phyloP scores from a whole-genome alignment of 768 basidiomycete genomes.

The Botryobasidium botryosum region DNA sequence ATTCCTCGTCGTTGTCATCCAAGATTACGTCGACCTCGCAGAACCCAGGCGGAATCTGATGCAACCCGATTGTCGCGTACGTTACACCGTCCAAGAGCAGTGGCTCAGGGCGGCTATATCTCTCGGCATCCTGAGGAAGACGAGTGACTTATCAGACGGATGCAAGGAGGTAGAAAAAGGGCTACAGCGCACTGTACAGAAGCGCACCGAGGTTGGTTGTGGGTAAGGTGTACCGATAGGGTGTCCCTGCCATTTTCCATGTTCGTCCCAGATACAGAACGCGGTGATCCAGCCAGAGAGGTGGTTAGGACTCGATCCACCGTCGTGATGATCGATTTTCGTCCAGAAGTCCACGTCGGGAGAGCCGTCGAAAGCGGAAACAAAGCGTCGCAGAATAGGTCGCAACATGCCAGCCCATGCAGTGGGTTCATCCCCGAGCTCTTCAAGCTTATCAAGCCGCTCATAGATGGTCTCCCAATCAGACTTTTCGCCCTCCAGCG shows the following conservation, averaged over 20 bases:
- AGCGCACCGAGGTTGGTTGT: too few species aligned
- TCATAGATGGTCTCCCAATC: conserved; percentile 26
- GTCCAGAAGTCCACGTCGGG: conserved; percentile 15
- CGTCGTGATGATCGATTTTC: conserved; percentile 1
- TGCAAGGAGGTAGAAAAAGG: too few species aligned
- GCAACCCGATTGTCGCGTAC: background rate
- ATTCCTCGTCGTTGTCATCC: conserved; percentile 4
- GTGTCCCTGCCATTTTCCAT: conserved; percentile 9
- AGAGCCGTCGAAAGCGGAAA: conserved; percentile 17
- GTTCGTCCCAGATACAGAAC: conserved; percentile 9
- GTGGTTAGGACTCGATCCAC: conserved; percentile 2
- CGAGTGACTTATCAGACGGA: too few species aligned
- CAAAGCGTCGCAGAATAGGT: conserved; percentile 23
- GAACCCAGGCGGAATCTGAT: background rate
- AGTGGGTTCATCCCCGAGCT: conserved; percentile 22
- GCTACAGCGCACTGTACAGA: too few species aligned
- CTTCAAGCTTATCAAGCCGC: conserved; percentile 25
- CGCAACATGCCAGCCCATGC: conserved; percentile 27
- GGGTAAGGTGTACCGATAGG: too few species aligned
- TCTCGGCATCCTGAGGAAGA: too few species aligned
- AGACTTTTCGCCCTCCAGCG: conserved; percentile 25
- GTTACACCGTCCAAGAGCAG: too few species aligned
- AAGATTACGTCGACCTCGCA: conserved; percentile 1
- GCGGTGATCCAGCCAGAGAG: conserved; percentile 10
- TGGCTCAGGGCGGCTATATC: too few species aligned